These are phyloP conservation scores for Glycine soja DNA, from an alignment of 306 rosid species.

Conservation along the genomic window DNA sequence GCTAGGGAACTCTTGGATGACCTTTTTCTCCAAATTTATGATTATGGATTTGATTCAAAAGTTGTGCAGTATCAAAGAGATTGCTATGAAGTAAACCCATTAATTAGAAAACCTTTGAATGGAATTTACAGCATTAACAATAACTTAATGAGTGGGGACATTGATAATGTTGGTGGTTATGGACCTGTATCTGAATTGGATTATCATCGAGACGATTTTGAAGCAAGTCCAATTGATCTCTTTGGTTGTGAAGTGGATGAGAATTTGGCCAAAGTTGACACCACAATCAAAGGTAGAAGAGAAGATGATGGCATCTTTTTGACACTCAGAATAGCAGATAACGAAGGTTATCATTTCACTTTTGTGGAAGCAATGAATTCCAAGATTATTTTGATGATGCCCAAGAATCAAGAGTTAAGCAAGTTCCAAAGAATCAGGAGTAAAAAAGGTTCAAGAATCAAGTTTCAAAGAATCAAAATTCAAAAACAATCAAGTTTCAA, in stretches of 20 bases:
- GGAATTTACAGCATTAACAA: constrained; percentile 50
- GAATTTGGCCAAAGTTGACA: constrained; percentile 64
- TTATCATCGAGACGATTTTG: constrained; percentile 51
- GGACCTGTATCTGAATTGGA: constrained; percentile 58
- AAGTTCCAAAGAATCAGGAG: too few species aligned
- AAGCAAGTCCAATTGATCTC: constrained; percentile 68
- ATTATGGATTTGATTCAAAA: constrained; percentile 63
- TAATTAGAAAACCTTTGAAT: constrained; percentile 57
- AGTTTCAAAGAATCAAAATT: too few species aligned
- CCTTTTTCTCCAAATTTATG: constrained; percentile 83
- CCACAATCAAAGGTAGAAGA: constrained; percentile 77
- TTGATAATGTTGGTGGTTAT: constrained; percentile 61
- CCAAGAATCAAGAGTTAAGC: too few species aligned
- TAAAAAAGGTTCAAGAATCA: too few species aligned
- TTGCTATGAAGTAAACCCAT: constrained; percentile 66
- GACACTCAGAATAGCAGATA: constrained; percentile 90
- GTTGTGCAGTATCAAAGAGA: constrained; percentile 55
- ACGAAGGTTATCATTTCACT: constrained; percentile 71
- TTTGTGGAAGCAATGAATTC: too few species aligned
- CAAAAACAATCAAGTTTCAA: too few species aligned
- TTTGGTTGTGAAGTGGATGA: constrained; percentile 77
- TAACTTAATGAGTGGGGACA: constrained; percentile 55
- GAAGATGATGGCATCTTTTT: constrained; percentile 82
- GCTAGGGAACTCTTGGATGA: constrained; percentile 87
- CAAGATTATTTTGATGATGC: too few species aligned